A percentile compares a stretch with the other conserved stretches of the same genome.
Evolutionary conservation across 352 stramenopile genomes (phyloP).

Genomic region (Phytopythium oedochilum): DNA sequence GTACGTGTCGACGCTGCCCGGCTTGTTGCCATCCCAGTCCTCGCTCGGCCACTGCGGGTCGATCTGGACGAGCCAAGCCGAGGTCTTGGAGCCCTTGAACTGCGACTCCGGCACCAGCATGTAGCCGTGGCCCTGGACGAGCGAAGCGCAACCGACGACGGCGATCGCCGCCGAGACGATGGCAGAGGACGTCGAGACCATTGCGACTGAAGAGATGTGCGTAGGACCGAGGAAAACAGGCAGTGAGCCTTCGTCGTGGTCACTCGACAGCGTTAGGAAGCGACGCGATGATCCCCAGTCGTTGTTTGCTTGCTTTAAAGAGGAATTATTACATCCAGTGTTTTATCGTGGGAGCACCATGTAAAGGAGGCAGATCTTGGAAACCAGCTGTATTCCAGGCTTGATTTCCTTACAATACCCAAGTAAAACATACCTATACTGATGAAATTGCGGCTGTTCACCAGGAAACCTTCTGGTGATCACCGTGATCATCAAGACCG

Average conservation of each 20-base stretch:
- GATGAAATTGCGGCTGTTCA: no score
- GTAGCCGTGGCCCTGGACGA: slow-evolving; percentile 21
- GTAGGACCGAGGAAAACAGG: neutral
- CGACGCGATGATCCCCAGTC: no score
- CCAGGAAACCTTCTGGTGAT: neutral
- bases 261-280: no score
- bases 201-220: slow-evolving; percentile 1
- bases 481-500: neutral
- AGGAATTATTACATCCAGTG: no score
- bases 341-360: no score
- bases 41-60: slow-evolving; percentile 20
- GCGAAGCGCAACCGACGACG: slow-evolving; percentile 12
- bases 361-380: no score
- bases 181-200: slow-evolving; percentile 2
- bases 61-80: slow-evolving; percentile 30
- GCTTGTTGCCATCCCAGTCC: slow-evolving; percentile 28
- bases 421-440: no score
- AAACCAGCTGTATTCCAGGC: no score
- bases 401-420: no score
- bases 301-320: no score
- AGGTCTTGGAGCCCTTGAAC: slow-evolving; percentile 23
- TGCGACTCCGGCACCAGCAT: slow-evolving; percentile 27
- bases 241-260: neutral
- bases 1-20: slow-evolving; percentile 18
- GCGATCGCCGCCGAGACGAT: slow-evolving; percentile 14